Percentiles rank a stretch among this genome's conserved stretches.
phyloP scores from a whole-genome alignment of 73 alveolate genomes.

The Durusdinium trenchii region DNA sequence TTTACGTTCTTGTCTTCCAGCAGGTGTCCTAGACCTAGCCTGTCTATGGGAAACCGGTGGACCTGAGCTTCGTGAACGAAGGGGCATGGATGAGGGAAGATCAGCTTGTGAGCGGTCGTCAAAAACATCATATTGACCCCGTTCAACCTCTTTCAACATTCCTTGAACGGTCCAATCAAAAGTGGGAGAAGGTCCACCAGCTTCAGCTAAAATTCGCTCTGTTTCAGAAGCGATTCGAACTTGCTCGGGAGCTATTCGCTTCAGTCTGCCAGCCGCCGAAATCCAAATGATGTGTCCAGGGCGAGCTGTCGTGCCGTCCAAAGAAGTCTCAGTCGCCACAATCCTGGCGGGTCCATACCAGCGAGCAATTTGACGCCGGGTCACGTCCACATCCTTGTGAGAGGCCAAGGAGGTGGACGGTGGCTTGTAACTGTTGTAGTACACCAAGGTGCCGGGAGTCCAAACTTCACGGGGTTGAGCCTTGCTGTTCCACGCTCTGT shows the following conservation, averaged over 20 bases:
- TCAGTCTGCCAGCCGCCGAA: not conserved
- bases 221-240: not conserved
- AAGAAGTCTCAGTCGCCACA: not conserved
- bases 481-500: not conserved
- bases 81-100: too few relatives aligned
- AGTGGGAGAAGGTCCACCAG: not conserved
- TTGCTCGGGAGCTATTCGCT: not conserved
- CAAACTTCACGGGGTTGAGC: not conserved
- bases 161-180: not conserved
- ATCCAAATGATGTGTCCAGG: not conserved
- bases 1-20: too few relatives aligned
- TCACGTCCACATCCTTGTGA: not conserved
- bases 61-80: too few relatives aligned
- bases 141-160: not conserved
- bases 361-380: not conserved
- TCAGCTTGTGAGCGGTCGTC: too few relatives aligned
- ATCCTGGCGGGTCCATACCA: conserved; percentile 27
- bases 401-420: not conserved
- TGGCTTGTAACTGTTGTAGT: not conserved
- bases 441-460: not conserved
- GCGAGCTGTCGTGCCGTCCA: not conserved
- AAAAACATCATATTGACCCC: not conserved
- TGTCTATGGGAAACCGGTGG: too few relatives aligned
- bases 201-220: not conserved
- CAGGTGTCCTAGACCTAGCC: too few relatives aligned